A percentile compares a stretch with the other conserved stretches of the same genome.
Conservation (phyloP, 129 eudicot genomes). For the Centaurea solstitialis region DNA sequence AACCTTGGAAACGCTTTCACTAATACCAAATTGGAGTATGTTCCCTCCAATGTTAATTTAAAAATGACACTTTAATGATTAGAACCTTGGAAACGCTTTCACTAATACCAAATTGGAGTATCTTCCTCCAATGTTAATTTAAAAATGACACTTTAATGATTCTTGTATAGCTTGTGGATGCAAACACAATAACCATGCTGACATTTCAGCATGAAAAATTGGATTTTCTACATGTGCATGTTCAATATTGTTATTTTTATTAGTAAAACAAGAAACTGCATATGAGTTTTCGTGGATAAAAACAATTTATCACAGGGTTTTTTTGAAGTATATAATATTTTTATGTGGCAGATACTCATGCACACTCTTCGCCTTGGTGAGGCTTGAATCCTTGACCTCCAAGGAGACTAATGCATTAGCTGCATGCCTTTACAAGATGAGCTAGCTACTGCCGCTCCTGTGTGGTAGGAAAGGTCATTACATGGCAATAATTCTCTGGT, state of each 20-base stretch:
- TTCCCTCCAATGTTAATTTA: not conserved
- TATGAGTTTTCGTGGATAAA: not conserved
- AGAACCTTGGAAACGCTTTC: not conserved
- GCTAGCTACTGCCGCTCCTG: not conserved
- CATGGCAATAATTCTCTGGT: not conserved
- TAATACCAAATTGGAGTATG: not conserved
- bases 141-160: not conserved
- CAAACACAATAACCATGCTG: not conserved
- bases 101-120: not conserved
- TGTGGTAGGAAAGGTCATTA: not conserved
- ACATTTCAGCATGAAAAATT: not conserved
- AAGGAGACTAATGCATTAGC: not conserved
- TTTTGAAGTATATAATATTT: not conserved
- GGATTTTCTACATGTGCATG: not conserved
- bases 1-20: not conserved
- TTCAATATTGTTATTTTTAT: not conserved
- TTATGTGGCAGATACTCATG: not conserved
- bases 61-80: not conserved
- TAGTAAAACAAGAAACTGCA: not conserved
- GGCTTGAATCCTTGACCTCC: not conserved
- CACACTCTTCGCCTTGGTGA: not conserved
- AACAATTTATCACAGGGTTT: not conserved
- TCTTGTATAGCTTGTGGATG: constrained; percentile 3
- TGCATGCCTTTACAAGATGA: not conserved
- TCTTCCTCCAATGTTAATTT: not conserved